Conservation (phyloP, 2,329 filamentous ascomycete species). For the Alternaria gansuensis region DNA sequence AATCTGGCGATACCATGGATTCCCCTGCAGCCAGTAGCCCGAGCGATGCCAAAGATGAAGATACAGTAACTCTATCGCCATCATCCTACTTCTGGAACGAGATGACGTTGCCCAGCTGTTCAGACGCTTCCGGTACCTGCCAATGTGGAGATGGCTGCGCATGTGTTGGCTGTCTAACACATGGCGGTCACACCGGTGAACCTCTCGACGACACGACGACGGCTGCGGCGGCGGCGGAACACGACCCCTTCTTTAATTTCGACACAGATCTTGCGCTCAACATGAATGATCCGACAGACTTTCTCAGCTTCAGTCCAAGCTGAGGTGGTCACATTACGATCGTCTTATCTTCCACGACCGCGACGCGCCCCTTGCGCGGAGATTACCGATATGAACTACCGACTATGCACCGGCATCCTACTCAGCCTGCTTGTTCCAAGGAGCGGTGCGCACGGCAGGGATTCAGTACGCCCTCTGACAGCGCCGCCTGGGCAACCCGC, state of each 20-base stretch:
- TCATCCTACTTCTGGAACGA: conserved; percentile 52
- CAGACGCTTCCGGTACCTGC: conserved; percentile 60
- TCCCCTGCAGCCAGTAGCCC: conserved; percentile 41
- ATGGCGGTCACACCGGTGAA: conserved; percentile 60
- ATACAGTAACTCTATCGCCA: conserved; percentile 49
- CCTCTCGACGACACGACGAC: conserved; percentile 40
- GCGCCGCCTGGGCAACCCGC: neutral
- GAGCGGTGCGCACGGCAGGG: neutral
- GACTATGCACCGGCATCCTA: neutral
- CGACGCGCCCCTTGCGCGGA: neutral
- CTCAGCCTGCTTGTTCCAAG: neutral
- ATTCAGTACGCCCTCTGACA: neutral
- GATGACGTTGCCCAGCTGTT: conserved; percentile 54
- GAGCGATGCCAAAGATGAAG: conserved; percentile 44
- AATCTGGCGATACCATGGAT: conserved; percentile 24
- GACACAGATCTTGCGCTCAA: conserved; percentile 15
- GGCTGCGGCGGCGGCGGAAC: conserved; percentile 15
- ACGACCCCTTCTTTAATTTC: conserved; percentile 31
- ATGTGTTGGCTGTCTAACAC: conserved; percentile 63
- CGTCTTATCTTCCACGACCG: neutral
- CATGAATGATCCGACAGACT: conserved; percentile 22
- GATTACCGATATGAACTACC: neutral
- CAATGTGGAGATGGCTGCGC: conserved; percentile 62
- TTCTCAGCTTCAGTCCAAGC: conserved; percentile 21
- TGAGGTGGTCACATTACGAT: neutral